phyloP scores from a whole-genome alignment of 257 asterid genomes.

The Penstemon eatonii region DNA sequence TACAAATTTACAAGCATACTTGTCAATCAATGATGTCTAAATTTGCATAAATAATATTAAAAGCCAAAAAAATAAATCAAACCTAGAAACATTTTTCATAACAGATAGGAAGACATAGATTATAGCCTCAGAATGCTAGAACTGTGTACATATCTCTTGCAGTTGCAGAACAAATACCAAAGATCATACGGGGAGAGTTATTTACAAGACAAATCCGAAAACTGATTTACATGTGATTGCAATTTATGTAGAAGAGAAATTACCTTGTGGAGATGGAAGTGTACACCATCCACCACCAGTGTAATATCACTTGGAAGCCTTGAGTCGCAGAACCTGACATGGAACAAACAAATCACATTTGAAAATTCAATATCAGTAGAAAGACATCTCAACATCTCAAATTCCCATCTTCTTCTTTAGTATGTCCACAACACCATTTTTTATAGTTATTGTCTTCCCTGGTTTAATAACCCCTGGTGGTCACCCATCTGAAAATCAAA shows the following conservation, averaged over 20 bases:
- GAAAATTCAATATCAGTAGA: constrained; percentile 6
- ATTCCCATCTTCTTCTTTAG: constrained; percentile 1
- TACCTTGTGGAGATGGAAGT: constrained; percentile 96
- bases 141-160: neutral
- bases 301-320: constrained; percentile 77
- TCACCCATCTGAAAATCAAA: constrained; percentile 7
- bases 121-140: too few relatives aligned
- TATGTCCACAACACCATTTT: constrained; percentile 4
- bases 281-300: constrained; percentile 62
- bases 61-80: too few relatives aligned
- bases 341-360: constrained; percentile 22
- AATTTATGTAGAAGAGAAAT: constrained; percentile 18
- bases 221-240: neutral
- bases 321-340: constrained; percentile 71
- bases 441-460: neutral
- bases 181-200: constrained; percentile 5
- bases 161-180: constrained; percentile 14
- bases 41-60: neutral
- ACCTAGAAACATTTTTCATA: too few relatives aligned
- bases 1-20: neutral
- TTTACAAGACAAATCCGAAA: neutral
- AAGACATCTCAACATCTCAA: constrained; percentile 1
- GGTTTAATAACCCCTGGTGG: constrained; percentile 4
- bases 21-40: neutral
- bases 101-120: too few relatives aligned